These are phyloP conservation scores for Pleurotus sapidus DNA, from an alignment of 768 basidiomycete species.

Conservation along the genomic window DNA sequence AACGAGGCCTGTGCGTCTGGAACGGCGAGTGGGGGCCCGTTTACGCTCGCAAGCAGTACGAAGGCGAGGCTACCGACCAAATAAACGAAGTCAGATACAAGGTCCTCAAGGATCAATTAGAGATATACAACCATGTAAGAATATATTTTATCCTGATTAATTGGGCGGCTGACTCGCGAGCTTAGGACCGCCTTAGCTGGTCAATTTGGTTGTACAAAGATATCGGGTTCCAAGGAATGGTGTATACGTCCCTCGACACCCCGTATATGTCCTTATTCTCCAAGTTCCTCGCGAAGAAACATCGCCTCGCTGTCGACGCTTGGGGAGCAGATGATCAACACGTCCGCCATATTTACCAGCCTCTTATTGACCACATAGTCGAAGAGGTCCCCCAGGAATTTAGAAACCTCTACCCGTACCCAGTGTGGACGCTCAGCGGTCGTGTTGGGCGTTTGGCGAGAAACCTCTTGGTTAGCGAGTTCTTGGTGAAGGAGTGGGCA, in stretches of 20 bases:
- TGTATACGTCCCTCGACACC: conserved; percentile 61
- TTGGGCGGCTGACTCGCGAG: background rate
- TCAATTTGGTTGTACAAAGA: conserved; percentile 89
- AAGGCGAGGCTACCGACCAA: conserved; percentile 54
- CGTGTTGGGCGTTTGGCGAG: conserved; percentile 60
- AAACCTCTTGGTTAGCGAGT: conserved; percentile 69
- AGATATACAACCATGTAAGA: conserved; percentile 61
- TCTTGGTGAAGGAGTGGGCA: conserved; percentile 71
- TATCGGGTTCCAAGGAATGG: conserved; percentile 87
- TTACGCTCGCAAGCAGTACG: conserved; percentile 62
- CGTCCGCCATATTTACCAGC: conserved; percentile 50
- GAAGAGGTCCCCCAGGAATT: conserved; percentile 50
- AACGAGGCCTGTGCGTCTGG: conserved; percentile 66
- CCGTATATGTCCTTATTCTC: conserved; percentile 70
- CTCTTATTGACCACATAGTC: conserved; percentile 45
- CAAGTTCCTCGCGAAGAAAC: conserved; percentile 74
- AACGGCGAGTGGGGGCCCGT: conserved; percentile 87
- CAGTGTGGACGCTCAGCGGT: conserved; percentile 58
- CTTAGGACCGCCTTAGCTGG: conserved; percentile 66
- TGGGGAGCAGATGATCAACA: conserved; percentile 70
- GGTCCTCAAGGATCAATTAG: conserved; percentile 74
- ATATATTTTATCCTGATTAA: background rate
- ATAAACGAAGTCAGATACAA: conserved; percentile 66
- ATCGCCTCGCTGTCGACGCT: conserved; percentile 71
- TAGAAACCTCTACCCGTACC: conserved; percentile 57